Evolutionary conservation across 2,329 filamentous ascomycete species (phyloP), one percentile per base, ranked within the genome.

Genomic region (Aspergillus proliferans): DNA sequence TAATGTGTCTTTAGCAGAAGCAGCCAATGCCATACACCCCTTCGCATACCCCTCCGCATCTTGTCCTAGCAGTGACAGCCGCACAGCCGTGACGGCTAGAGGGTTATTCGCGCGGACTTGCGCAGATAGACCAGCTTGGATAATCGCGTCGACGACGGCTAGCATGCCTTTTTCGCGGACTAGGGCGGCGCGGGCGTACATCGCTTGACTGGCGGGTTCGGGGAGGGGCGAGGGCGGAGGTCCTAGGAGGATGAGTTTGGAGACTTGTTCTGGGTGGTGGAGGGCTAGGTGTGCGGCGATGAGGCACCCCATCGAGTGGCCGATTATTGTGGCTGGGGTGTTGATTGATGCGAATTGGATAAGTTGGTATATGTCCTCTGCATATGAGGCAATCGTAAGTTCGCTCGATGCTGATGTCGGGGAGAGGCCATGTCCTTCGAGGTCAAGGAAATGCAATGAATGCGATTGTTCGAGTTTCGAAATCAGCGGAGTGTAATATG

Each of bases 1-100:
- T 18, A 76, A 44, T n/a, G 54, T 48, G 21, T 58, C 60, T 4
- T 12, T 12, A 1, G 26, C 26, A 1, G 71, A 69, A 3, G 62
- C 63, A 3, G 73, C 78, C 24, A 81, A 63, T 2, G 77, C 77
- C 24, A 66, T 64, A 40, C 75, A 77, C 0, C 70, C 78, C 52
- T 81, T 82, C 1, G 78, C 78, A 58, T 80, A 82, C 1, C 74
- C 75, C 52, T 82, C 78, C 0, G 74, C 67, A 53, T 79, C 72
- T 53, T 78, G 76, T 0, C 66, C 60, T 0, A 78, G 59, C 2
- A 82, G 59, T 5, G 70, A 74, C 24, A 75, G 55, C 6, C 72
- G 59, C 6, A 75, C 62, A 0, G 76, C 74, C 2, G 71, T 59
- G 19, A 18, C n/a, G 3, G 36, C 15, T 1, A 78, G 47, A 0